Conservation (phyloP, 768 basidiomycete genomes). For the Gloeopeniophorella convolvens region DNA sequence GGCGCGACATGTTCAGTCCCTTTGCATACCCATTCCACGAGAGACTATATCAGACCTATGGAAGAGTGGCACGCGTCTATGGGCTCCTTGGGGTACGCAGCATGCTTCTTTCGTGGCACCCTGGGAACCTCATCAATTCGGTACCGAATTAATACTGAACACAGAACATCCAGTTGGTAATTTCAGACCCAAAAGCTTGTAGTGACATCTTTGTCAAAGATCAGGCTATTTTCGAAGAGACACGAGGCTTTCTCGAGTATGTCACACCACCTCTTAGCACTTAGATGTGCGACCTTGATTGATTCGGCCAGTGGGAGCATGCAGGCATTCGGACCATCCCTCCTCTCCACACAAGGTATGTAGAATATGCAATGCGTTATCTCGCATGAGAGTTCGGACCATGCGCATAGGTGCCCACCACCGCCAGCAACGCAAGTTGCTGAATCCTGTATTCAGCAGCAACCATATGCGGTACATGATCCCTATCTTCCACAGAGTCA, state of each 20-base stretch:
- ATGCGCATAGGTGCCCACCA: conserved; percentile 18
- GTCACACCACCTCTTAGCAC: conserved; percentile 2
- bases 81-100: neutral
- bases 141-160: neutral
- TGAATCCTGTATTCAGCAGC: too few species aligned
- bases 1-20: neutral
- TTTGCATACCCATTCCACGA: neutral
- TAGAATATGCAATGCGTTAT: neutral
- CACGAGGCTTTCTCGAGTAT: conserved; percentile 11
- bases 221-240: too few species aligned
- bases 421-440: too few species aligned
- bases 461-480: conserved; percentile 20
- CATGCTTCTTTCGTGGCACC: too few species aligned
- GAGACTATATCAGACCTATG: too few species aligned
- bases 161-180: conserved; percentile 6
- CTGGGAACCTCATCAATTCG: neutral
- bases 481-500: conserved; percentile 19
- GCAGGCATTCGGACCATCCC: conserved; percentile 6
- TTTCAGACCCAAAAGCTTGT: conserved; percentile 20
- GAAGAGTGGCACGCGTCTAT: too few species aligned
- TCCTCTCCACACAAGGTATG: neutral
- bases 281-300: conserved; percentile 2
- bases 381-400: neutral
- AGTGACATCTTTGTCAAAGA: too few species aligned
- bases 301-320: neutral